Base-by-base conservation (phyloP, 768 basidiomycete species). In the Lactarius evosmus region DNA sequence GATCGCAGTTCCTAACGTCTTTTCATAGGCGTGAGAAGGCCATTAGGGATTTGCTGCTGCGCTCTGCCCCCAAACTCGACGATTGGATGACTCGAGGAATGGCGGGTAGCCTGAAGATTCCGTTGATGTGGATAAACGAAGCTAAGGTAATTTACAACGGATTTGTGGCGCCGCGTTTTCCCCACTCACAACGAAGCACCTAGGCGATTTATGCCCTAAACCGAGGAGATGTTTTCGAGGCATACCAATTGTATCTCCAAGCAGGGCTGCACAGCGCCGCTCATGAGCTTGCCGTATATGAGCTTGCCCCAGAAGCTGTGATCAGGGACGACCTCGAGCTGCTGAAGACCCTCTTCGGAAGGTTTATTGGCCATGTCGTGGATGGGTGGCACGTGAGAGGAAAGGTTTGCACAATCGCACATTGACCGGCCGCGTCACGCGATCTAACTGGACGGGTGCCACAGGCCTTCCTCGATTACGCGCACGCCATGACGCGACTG, bases 221-320 rank as follows among this genome's bases (percentile, higher is more conserved):
- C 68, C 74, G 79, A 41, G 87, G 86, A 57, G 75, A 87, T 34
- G 69, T 88, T 2, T 93, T 82, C 71, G 78, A 81, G 1, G 93
- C 93, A 19, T 97, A 91, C 72, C 83, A 91, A 52, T 77, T 88
- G 29, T 90, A 90, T 72, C 76, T 92, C 55, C 72, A 83, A 30
- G 93, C 93, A 2, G 84, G 85, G 22, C 73, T 85, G 36, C 88
- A 85, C 66, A 81, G 86, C 62, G 75, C 83, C 5, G 95, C 96
- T 0, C 95, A 97, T 71, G 83, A 86, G 54, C 79, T 98, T 49
- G 91, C 91, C n/a, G 80, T 95, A 33, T 75, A 80, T n/a, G 87
- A 95, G 64, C 82, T 99, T 8, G 92, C 90, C 7, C 91, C 93
- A 1, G 96, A 98, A 67, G 92, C 89, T 0, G 79, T 97, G 60